Conservation (phyloP, 2,329 filamentous ascomycete species). For the Colletotrichum falcatum region DNA sequence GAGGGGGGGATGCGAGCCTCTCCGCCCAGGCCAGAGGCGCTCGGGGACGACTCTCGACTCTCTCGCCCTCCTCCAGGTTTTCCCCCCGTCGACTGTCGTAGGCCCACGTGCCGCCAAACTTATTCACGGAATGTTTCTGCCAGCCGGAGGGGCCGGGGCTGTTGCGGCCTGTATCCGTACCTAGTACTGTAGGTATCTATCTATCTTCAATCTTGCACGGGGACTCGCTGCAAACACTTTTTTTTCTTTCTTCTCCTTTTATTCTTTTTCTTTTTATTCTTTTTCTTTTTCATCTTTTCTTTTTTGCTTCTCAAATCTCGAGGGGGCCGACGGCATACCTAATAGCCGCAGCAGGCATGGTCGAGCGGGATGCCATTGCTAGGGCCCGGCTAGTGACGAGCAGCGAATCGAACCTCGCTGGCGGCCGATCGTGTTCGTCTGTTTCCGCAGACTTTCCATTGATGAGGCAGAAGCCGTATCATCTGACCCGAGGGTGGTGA, state of each 20-base stretch:
- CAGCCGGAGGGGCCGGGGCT: slow-evolving; percentile 26
- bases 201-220: slow-evolving; percentile 31
- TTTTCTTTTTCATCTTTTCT: too few species aligned
- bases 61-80: neutral
- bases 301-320: slow-evolving; percentile 18
- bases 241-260: too few species aligned
- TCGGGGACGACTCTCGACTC: slow-evolving; percentile 14
- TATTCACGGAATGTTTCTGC: slow-evolving; percentile 36
- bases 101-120: slow-evolving; percentile 5
- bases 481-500: slow-evolving; percentile 34
- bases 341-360: too few species aligned
- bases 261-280: too few species aligned
- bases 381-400: slow-evolving; percentile 13
- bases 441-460: slow-evolving; percentile 36
- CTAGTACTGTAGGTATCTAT: slow-evolving; percentile 22
- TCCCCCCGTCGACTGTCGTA: slow-evolving; percentile 1
- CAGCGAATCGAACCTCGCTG: slow-evolving; percentile 29
- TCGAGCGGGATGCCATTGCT: slow-evolving; percentile 11
- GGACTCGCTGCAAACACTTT: too few species aligned
- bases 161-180: too few species aligned
- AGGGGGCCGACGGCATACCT: slow-evolving; percentile 7
- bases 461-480: slow-evolving; percentile 38
- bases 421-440: slow-evolving; percentile 35
- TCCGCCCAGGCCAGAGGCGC: neutral
- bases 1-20: slow-evolving; percentile 5